Evolutionary conservation across 1,284 basidiomycete genomes (phyloP).

Genomic region (Tremellales sp.): DNA sequence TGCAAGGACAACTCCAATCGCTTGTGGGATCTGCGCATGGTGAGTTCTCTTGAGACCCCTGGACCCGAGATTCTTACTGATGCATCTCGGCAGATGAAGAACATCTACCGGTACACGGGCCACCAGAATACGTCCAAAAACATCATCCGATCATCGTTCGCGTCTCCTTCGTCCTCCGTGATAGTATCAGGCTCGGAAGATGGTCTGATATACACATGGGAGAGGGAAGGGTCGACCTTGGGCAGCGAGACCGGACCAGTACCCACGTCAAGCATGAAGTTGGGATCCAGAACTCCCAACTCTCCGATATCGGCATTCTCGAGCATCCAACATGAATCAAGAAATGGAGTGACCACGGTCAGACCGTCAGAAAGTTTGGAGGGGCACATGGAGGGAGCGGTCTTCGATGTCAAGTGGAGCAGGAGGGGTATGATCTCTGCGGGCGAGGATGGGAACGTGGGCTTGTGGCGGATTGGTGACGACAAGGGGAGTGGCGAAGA

Average conservation of each 20-base stretch:
- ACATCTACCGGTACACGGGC: conserved; percentile 51
- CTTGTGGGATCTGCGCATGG: conserved; percentile 48
- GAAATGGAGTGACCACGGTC: conserved; percentile 19
- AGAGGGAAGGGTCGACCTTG: conserved; percentile 26
- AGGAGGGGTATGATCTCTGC: conserved; percentile 47
- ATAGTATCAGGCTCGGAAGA: conserved; percentile 51
- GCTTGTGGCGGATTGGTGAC: conserved; percentile 42
- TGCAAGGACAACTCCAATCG: conserved; percentile 53
- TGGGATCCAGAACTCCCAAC: neutral
- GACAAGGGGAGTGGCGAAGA: neutral
- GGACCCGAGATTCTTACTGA: conserved; percentile 23
- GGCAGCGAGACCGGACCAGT: no score
- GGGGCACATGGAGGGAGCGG: conserved; percentile 38
- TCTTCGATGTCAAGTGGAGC: conserved; percentile 51
- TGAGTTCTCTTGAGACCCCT: conserved; percentile 17
- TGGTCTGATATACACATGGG: conserved; percentile 44
- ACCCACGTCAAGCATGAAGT: neutral
- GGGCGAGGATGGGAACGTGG: conserved; percentile 51
- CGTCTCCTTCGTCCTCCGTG: conserved; percentile 39
- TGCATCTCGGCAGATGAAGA: conserved; percentile 37
- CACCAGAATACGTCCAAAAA: conserved; percentile 54
- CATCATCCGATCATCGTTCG: conserved; percentile 51
- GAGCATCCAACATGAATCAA: conserved; percentile 3
- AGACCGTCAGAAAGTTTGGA: conserved; percentile 31
- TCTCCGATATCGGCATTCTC: neutral